A percentile compares a stretch with the other conserved stretches of the same genome.
Conservation (phyloP, 2,329 filamentous ascomycete species). For the Penicillium brevicompactum region DNA sequence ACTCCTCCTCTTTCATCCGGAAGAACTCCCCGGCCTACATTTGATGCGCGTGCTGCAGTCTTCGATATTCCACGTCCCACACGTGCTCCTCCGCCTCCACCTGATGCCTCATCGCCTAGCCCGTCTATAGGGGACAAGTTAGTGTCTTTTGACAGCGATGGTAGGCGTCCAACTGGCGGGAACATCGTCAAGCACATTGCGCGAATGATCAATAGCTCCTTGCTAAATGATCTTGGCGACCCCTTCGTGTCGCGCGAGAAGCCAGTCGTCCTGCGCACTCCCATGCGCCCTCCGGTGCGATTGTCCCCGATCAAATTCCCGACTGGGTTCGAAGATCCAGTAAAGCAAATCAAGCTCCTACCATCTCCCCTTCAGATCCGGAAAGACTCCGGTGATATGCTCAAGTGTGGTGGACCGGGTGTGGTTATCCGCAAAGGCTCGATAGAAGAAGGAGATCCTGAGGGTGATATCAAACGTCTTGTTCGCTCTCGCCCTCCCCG, state of each 20-base stretch:
- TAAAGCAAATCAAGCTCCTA: slow-evolving; percentile 15
- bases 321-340: background rate
- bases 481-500: slow-evolving; percentile 18
- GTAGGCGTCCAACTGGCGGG: slow-evolving; percentile 12
- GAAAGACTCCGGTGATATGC: slow-evolving; percentile 18
- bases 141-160: slow-evolving; percentile 11
- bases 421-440: background rate
- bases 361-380: slow-evolving; percentile 31
- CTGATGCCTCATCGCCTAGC: background rate
- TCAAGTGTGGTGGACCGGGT: background rate
- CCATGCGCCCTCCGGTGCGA: background rate
- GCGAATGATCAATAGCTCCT: slow-evolving; percentile 30
- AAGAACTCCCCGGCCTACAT: background rate
- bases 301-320: slow-evolving; percentile 6
- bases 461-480: background rate
- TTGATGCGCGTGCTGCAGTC: background rate
- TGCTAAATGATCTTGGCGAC: slow-evolving; percentile 22
- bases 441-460: background rate
- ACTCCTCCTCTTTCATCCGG: background rate
- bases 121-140: background rate
- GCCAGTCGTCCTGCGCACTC: too few relatives aligned
- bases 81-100: background rate
- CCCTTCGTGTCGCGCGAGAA: slow-evolving; percentile 24
- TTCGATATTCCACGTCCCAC: background rate
- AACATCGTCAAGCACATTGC: slow-evolving; percentile 27